Conservation (phyloP, 129 eudicot genomes). For the Heracleum sosnowskyi region DNA sequence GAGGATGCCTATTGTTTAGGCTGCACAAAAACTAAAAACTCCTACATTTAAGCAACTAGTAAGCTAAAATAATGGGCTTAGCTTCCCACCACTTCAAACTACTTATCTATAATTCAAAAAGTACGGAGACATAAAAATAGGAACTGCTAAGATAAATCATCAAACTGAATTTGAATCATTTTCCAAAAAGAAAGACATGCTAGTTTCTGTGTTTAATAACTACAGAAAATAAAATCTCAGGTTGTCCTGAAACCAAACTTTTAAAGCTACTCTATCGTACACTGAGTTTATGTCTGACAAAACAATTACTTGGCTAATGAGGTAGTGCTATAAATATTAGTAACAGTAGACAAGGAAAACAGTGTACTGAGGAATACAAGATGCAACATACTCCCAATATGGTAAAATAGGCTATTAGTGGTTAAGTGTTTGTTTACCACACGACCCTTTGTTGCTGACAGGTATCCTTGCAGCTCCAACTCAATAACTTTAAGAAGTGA, state of each 20-base stretch:
- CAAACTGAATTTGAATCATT: too few relatives aligned
- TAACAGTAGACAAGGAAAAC: background rate
- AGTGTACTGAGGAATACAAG: background rate
- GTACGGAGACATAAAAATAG: too few relatives aligned
- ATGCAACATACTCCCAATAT: background rate
- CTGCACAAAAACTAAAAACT: too few relatives aligned
- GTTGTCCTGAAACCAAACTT: background rate
- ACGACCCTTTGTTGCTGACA: conserved; percentile 84
- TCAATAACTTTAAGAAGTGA: conserved; percentile 89
- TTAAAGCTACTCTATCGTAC: background rate
- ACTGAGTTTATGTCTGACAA: background rate
- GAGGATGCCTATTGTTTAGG: too few relatives aligned
- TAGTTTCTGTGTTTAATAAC: background rate
- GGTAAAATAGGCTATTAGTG: background rate
- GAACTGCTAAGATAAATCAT: too few relatives aligned
- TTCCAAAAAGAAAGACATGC: background rate
- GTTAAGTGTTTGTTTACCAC: conserved; percentile 48
- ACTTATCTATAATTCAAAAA: too few relatives aligned
- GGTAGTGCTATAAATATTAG: background rate
- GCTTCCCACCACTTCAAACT: too few relatives aligned
- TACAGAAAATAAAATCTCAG: background rate
- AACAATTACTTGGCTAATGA: background rate
- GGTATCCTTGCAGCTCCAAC: conserved; percentile 82
- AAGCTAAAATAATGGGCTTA: too few relatives aligned
- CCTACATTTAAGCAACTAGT: too few relatives aligned